Evolutionary conservation across 2,329 filamentous ascomycete genomes (phyloP), one percentile per base, ranked within the genome.

Genomic region (Fusarium transvaalense): DNA sequence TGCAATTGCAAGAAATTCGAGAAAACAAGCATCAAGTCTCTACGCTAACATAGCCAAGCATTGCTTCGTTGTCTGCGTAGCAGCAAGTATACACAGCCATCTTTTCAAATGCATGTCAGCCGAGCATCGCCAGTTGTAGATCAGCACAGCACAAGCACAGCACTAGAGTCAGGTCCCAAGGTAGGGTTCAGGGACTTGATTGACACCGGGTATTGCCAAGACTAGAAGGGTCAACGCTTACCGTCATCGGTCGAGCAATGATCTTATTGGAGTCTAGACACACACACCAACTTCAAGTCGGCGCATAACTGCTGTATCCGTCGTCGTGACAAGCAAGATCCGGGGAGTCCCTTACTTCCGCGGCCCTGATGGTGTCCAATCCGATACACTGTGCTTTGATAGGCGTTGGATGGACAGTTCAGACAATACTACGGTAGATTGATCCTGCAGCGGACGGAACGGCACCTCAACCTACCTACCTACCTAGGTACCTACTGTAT

Each of bases 121-220:
- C 39, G 61, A 69, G 56, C 66, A 66, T 66, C 52, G 54, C 66
- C 61, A 69, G 60, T 43, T 42, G 37, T 43, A 63, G 66, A 69
- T 67, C 66, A 66, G 37, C 61, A 64, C 45, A 52, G 53, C 41
- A 45, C 56, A 39, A 69, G 48, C 61, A 64, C 37, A 60, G 54
- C 41, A 41, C 56, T 48, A 69, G 56, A 42, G 48, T 51, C 66
- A 70, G 66, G 66, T 64, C 54, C 66, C 61, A 65, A 42, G 42
- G 64, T 65, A 42, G 61, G 54, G 43, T 63, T 67, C 62, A 60
- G 66, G 61, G 60, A 69, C 52, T 69, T 69, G 66, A 59, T 69
- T 69, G 56, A 67, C 61, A 66, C 66, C 56, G 29, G 32, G 21
- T 53, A 45, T 57, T 69, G 61, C 66, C 66, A 69, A 69, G 66